Conservation (phyloP, 306 rosid species). For the Quercus engelmannii region DNA sequence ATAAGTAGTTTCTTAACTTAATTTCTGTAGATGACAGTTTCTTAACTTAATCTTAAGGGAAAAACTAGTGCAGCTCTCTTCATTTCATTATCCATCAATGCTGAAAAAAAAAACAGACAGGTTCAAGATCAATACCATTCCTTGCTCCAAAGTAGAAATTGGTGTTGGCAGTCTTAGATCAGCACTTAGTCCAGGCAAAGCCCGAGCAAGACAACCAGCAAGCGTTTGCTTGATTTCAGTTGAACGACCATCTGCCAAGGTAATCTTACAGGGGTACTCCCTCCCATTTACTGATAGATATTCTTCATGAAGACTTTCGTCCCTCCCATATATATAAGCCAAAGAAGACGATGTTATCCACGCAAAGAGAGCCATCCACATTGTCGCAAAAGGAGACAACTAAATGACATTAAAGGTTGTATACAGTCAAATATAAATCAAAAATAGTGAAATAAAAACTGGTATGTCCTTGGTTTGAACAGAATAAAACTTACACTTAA, state of each 20-base stretch:
- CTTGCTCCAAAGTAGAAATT: conserved; percentile 81
- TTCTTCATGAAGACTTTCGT: conserved; percentile 74
- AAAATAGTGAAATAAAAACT: not conserved
- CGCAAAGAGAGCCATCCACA: conserved; percentile 78
- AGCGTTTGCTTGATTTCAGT: conserved; percentile 85
- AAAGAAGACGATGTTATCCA: conserved; percentile 83
- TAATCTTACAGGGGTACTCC: conserved; percentile 62
- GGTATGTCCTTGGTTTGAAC: not conserved
- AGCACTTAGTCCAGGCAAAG: conserved; percentile 72
- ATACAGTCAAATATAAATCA: not conserved
- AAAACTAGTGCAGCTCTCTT: not conserved
- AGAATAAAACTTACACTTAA: conserved; percentile 50
- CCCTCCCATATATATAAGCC: conserved; percentile 83
- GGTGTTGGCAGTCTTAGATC: conserved; percentile 70
- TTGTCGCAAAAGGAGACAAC: conserved; percentile 88
- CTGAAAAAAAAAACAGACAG: conserved; percentile 10
- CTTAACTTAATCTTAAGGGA: not conserved
- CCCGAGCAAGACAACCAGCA: conserved; percentile 77
- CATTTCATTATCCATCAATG: conserved; percentile 6
- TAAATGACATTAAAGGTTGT: conserved; percentile 27
- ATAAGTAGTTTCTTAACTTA: too few species aligned
- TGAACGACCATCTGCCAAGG: conserved; percentile 80
- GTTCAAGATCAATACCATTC: conserved; percentile 53
- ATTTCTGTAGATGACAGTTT: too few species aligned
- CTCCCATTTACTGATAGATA: conserved; percentile 61